These are phyloP conservation scores for Aspergillus calidoustus DNA, from an alignment of 2,329 filamentous ascomycete species.

Conservation along the genomic window DNA sequence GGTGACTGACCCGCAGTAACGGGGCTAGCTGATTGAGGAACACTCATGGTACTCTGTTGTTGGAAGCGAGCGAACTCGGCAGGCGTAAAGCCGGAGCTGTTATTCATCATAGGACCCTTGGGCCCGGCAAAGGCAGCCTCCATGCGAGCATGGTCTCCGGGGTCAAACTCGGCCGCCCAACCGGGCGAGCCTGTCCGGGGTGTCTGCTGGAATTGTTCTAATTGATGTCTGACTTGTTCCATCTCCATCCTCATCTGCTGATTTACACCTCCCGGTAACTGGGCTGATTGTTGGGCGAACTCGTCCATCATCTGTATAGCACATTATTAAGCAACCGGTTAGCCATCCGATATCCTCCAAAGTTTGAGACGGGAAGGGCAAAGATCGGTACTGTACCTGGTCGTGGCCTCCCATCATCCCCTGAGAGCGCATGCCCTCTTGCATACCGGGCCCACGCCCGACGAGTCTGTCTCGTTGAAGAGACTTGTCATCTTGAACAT, in stretches of 20 bases:
- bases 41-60: constrained; percentile 66
- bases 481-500: constrained; percentile 94
- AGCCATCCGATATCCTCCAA: neutral
- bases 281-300: constrained; percentile 79
- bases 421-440: constrained; percentile 77
- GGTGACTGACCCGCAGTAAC: constrained; percentile 58
- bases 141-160: constrained; percentile 69
- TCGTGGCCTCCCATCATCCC: constrained; percentile 73
- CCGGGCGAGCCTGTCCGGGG: constrained; percentile 59
- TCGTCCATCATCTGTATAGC: constrained; percentile 80
- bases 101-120: constrained; percentile 47
- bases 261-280: constrained; percentile 59
- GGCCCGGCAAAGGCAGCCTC: constrained; percentile 69
- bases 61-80: constrained; percentile 90
- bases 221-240: constrained; percentile 68
- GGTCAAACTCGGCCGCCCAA: constrained; percentile 69
- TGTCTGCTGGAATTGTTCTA: constrained; percentile 58
- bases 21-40: constrained; percentile 65
- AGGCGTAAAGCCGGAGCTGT: constrained; percentile 69
- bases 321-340: constrained; percentile 33
- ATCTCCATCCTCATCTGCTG: constrained; percentile 60
- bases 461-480: constrained; percentile 88
- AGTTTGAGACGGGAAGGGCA: neutral
- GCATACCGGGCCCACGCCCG: constrained; percentile 71
- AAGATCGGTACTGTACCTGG: constrained; percentile 61